A percentile compares a stretch with the other conserved stretches of the same genome.
Evolutionary conservation across 768 basidiomycete species (phyloP).

Genomic region (Mycena alexandri): DNA sequence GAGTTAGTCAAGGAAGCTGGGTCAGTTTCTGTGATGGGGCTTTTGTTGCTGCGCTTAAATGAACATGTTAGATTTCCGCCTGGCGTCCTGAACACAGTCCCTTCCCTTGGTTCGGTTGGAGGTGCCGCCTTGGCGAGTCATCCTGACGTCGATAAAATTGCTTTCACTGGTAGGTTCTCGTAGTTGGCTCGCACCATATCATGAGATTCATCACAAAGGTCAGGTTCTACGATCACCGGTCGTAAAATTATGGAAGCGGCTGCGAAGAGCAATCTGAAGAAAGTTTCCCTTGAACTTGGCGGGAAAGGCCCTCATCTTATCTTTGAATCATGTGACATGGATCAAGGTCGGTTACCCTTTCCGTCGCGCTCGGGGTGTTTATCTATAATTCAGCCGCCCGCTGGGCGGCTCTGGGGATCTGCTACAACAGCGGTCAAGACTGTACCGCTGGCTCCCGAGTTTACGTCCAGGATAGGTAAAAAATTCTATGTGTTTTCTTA

Average conservation of each 20-base stretch:
- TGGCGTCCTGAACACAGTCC: constrained; percentile 91
- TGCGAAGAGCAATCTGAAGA: constrained; percentile 94
- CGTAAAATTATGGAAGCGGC: constrained; percentile 93
- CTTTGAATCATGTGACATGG: constrained; percentile 92
- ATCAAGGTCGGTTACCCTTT: constrained; percentile 71
- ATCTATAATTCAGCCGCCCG: constrained; percentile 68
- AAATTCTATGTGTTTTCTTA: neutral
- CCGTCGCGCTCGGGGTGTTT: neutral
- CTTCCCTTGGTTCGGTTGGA: constrained; percentile 84
- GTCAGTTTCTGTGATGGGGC: constrained; percentile 54
- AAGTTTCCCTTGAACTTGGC: constrained; percentile 94
- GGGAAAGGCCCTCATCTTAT: constrained; percentile 93
- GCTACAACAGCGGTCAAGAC: constrained; percentile 93
- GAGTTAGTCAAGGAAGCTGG: constrained; percentile 88
- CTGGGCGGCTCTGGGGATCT: constrained; percentile 89
- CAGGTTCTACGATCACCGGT: constrained; percentile 92
- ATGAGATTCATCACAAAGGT: constrained; percentile 70
- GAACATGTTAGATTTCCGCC: constrained; percentile 77
- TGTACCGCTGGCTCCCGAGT: constrained; percentile 94
- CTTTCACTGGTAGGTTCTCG: constrained; percentile 43
- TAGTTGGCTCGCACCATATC: neutral
- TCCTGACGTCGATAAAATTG: constrained; percentile 91
- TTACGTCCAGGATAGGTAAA: constrained; percentile 79
- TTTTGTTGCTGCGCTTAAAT: constrained; percentile 29
- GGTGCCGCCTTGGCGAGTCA: constrained; percentile 90